These are phyloP conservation scores for Plenodomus biglobosus DNA, from an alignment of 2,329 filamentous ascomycete species.

Conservation along the genomic window DNA sequence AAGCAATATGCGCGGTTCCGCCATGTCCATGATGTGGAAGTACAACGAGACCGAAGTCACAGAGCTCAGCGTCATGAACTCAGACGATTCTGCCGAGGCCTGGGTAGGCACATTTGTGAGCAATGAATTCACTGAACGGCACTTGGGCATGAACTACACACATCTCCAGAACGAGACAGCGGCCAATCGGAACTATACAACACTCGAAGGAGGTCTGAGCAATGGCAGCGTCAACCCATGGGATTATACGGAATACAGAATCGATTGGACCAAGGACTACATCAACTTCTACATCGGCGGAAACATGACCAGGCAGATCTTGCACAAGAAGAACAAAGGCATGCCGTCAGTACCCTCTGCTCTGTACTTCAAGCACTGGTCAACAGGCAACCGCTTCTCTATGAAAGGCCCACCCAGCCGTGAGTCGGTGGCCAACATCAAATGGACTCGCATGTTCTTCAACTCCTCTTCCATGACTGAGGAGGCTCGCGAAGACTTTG, in stretches of 20 bases:
- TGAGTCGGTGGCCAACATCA: slow-evolving; percentile 47
- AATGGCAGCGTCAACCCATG: slow-evolving; percentile 44
- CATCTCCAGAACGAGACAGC: slow-evolving; percentile 31
- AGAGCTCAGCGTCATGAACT: slow-evolving; percentile 52
- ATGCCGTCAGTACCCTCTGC: slow-evolving; percentile 48
- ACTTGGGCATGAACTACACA: slow-evolving; percentile 48
- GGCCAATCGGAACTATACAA: slow-evolving; percentile 45
- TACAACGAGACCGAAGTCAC: slow-evolving; percentile 50
- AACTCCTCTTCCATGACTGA: slow-evolving; percentile 50
- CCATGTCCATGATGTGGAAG: slow-evolving; percentile 50
- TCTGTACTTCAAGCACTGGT: slow-evolving; percentile 53
- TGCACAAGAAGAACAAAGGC: slow-evolving; percentile 34
- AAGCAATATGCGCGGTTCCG: slow-evolving; percentile 43
- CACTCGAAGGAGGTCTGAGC: slow-evolving; percentile 28
- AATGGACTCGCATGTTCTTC: slow-evolving; percentile 54
- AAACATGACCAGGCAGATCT: slow-evolving; percentile 39
- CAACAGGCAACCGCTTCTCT: slow-evolving; percentile 48
- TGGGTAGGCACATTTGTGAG: slow-evolving; percentile 46
- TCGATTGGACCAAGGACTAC: slow-evolving; percentile 51
- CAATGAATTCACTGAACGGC: slow-evolving; percentile 43
- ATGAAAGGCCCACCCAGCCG: slow-evolving; percentile 50
- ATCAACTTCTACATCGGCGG: slow-evolving; percentile 50
- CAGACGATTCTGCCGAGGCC: slow-evolving; percentile 42
- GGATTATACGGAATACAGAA: slow-evolving; percentile 50
- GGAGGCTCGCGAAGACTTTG: slow-evolving; percentile 29